These are phyloP conservation scores for Nymphaea colorata DNA, from an alignment of 164 flowering plant species.

Conservation along the genomic window DNA sequence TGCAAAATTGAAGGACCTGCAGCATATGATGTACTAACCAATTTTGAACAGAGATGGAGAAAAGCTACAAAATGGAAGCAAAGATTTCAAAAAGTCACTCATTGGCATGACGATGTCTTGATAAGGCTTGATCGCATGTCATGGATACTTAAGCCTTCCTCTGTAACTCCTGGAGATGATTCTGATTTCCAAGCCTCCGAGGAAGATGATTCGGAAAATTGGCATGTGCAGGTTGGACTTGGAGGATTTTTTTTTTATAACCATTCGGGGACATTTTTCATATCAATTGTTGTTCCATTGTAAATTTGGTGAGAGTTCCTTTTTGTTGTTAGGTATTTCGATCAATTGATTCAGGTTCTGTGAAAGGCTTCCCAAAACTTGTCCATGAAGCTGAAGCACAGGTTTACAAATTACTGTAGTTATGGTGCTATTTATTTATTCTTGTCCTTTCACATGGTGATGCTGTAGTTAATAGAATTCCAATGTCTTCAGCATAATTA, in stretches of 20 bases:
- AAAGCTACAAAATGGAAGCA: constrained; percentile 59
- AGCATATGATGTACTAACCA: constrained; percentile 60
- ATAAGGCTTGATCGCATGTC: constrained; percentile 64
- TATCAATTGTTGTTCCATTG: not conserved
- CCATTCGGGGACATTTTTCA: not conserved
- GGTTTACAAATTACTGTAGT: constrained; percentile 24
- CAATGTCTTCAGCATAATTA: not conserved
- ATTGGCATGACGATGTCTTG: constrained; percentile 68
- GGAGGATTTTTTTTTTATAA: constrained; percentile 2
- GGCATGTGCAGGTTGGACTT: constrained; percentile 45
- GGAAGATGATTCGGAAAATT: constrained; percentile 35
- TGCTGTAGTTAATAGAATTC: not conserved
- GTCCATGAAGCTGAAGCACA: constrained; percentile 37
- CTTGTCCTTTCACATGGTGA: not conserved
- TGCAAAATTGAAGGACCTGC: constrained; percentile 82
- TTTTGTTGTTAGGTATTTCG: constrained; percentile 43
- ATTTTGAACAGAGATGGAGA: constrained; percentile 77
- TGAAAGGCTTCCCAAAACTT: constrained; percentile 61
- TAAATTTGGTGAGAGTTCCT: not conserved
- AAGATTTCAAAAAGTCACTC: constrained; percentile 35
- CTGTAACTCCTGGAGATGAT: constrained; percentile 24
- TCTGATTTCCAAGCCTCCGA: constrained; percentile 13
- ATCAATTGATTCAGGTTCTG: constrained; percentile 81
- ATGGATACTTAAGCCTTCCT: constrained; percentile 48
- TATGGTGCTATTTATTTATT: constrained; percentile 3